phyloP scores from a whole-genome alignment of 306 rosid species.

The Chamaecrista fasciculata region DNA sequence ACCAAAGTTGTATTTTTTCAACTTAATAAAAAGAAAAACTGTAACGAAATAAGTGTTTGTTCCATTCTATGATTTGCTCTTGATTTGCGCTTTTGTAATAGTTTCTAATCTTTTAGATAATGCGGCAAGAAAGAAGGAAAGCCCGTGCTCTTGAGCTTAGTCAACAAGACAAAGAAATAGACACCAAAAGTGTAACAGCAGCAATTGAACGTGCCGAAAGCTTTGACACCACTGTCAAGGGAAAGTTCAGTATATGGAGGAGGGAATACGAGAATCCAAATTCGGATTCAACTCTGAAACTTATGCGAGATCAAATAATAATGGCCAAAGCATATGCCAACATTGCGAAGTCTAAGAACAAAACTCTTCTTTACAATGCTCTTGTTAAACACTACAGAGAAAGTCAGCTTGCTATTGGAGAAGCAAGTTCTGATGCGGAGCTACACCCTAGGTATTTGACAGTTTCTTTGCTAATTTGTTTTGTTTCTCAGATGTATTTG shows the following conservation, averaged over 20 bases:
- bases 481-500: constrained; percentile 26
- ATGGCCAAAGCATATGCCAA: constrained; percentile 88
- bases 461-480: constrained; percentile 2
- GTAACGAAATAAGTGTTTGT: constrained; percentile 14
- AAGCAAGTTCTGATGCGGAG: constrained; percentile 77
- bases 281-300: constrained; percentile 90
- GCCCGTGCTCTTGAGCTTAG: constrained; percentile 62
- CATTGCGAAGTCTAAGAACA: constrained; percentile 82
- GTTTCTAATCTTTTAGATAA: constrained; percentile 47
- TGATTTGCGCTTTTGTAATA: constrained; percentile 23
- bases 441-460: constrained; percentile 75
- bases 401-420: constrained; percentile 75
- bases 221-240: constrained; percentile 58
- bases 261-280: constrained; percentile 80
- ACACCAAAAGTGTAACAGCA: constrained; percentile 54
- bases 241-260: constrained; percentile 97
- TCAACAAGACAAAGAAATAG: constrained; percentile 64
- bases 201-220: constrained; percentile 69
- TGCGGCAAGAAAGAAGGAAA: constrained; percentile 79
- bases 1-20: constrained; percentile 27
- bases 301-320: constrained; percentile 90
- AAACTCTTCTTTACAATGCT: constrained; percentile 52
- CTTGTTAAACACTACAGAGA: constrained; percentile 61
- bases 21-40: constrained; percentile 5
- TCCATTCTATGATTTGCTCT: constrained; percentile 13